Percentiles rank a stretch among this genome's conserved stretches.
Evolutionary conservation across 352 stramenopile genomes (phyloP).

Genomic region (Phytophthora hibernalis): DNA sequence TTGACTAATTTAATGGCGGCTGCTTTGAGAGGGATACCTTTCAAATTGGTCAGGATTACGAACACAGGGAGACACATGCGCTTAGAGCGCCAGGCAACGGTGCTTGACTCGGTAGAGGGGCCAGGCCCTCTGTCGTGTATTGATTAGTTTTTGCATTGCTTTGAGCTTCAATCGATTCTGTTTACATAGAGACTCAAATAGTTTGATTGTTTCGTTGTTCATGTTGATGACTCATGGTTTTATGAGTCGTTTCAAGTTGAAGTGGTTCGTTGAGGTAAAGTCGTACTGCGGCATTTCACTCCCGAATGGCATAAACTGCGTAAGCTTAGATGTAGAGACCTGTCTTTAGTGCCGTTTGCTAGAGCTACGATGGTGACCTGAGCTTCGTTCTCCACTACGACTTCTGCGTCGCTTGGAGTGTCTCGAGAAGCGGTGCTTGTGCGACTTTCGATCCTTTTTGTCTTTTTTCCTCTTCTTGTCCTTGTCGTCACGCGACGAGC

Average conservation of each 20-base stretch:
- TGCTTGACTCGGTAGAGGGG: constrained; percentile 35
- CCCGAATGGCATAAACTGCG: no score
- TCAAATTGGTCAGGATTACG: constrained; percentile 31
- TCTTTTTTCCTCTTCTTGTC: constrained; percentile 35
- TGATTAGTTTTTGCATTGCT: constrained; percentile 46
- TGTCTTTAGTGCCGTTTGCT: constrained; percentile 17
- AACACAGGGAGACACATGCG: constrained; percentile 27
- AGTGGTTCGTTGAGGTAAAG: no score
- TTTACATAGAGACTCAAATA: constrained; percentile 45
- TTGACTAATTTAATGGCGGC: constrained; percentile 90
- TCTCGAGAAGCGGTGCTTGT: constrained; percentile 31
- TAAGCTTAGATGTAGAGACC: no score
- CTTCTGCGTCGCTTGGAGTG: constrained; percentile 41
- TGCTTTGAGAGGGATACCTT: constrained; percentile 15
- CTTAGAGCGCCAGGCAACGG: constrained; percentile 23
- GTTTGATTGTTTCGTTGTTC: constrained; percentile 1
- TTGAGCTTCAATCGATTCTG: constrained; percentile 44
- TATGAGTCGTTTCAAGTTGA: no score
- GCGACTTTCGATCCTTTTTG: constrained; percentile 41
- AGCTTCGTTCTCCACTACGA: constrained; percentile 23
- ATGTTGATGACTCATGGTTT: no score
- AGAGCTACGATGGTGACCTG: constrained; percentile 18
- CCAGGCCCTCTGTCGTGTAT: constrained; percentile 32
- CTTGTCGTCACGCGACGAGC: constrained; percentile 33
- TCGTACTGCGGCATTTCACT: no score